phyloP scores from a whole-genome alignment of 169 alveolate genomes.

The Plasmodium cynomolgi region DNA sequence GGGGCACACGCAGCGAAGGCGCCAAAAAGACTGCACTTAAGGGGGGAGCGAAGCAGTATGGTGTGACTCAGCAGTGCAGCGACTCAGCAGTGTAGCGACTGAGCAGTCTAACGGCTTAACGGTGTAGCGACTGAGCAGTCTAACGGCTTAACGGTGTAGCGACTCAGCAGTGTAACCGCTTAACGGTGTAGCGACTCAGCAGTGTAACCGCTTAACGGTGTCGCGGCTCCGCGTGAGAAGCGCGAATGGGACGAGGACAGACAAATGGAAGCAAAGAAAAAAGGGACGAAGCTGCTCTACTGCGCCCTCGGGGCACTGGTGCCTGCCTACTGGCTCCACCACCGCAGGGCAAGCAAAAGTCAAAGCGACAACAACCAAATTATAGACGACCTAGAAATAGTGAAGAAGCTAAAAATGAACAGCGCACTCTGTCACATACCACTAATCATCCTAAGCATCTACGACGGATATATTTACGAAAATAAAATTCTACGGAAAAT shows the following conservation, averaged over 20 bases:
- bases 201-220: neutral
- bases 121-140: neutral
- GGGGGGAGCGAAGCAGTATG: neutral
- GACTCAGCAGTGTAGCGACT: neutral
- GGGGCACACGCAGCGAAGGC: neutral
- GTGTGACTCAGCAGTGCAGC: neutral
- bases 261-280: conserved; percentile 1
- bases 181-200: neutral
- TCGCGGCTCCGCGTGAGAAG: neutral
- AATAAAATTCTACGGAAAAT: conserved; percentile 6
- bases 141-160: neutral
- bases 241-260: neutral
- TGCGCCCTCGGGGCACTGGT: neutral
- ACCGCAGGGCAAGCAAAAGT: neutral
- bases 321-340: conserved; percentile 3
- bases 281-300: conserved; percentile 2
- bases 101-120: too few relatives aligned
- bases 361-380: conserved; percentile 15
- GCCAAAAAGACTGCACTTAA: neutral
- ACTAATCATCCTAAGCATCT: conserved; percentile 19
- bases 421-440: conserved; percentile 37
- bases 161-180: neutral
- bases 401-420: conserved; percentile 18
- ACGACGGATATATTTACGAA: conserved; percentile 57
- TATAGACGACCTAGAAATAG: conserved; percentile 24